A percentile compares a stretch with the other conserved stretches of the same genome.
Evolutionary conservation across 73 alveolate species (phyloP).

Genomic region (Paraurostyla sp.): DNA sequence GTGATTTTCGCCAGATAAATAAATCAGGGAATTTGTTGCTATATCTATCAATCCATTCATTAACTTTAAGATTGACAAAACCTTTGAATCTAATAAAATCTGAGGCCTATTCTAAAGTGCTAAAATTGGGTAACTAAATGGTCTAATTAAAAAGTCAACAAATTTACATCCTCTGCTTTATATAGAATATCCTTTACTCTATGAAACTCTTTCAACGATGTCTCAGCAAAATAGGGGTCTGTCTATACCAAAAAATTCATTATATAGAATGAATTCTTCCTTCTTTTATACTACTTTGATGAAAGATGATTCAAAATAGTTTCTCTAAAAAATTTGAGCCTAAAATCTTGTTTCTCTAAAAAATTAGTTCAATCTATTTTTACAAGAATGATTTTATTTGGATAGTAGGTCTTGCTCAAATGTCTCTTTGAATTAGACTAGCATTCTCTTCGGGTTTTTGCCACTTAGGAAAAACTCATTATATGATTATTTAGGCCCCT

Average conservation of each 20-base stretch:
- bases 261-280: conserved; percentile 38
- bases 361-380: not conserved
- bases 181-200: not conserved
- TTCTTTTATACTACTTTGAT: conserved; percentile 27
- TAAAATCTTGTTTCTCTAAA: conserved; percentile 42
- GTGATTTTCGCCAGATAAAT: conserved; percentile 9
- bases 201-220: conserved; percentile 10
- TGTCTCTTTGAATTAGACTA: not conserved
- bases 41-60: conserved; percentile 38
- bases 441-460: conserved; percentile 52
- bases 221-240: conserved; percentile 26
- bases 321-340: conserved; percentile 28
- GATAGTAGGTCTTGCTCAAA: not conserved
- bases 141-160: not conserved
- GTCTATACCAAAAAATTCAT: conserved; percentile 21
- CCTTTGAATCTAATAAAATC: conserved; percentile 18
- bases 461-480: conserved; percentile 8
- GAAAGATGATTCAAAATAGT: not conserved
- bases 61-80: not conserved
- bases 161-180: conserved; percentile 30
- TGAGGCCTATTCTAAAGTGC: conserved; percentile 2
- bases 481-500: not conserved
- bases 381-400: not conserved
- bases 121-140: conserved; percentile 42
- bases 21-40: conserved; percentile 33